Conservation (phyloP, 169 alveolate species). For the Babesia sp. region DNA sequence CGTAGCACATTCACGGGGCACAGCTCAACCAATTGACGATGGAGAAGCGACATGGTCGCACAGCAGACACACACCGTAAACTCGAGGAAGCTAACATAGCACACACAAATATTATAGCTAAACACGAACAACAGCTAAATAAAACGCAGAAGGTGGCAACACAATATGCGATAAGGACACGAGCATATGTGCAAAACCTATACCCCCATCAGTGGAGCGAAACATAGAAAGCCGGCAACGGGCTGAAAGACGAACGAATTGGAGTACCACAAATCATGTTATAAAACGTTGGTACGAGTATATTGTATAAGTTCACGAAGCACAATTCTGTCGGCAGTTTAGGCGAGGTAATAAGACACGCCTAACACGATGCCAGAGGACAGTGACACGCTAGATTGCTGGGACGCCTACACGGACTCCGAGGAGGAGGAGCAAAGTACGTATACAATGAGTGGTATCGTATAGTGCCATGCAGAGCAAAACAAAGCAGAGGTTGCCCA, state of each 20-base stretch:
- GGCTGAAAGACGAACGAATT: neutral
- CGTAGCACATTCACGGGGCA: conserved; percentile 57
- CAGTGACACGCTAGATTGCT: conserved; percentile 53
- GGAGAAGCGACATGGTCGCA: conserved; percentile 15
- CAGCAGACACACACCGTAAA: neutral
- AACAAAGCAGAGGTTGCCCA: neutral
- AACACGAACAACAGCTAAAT: neutral
- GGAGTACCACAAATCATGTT: neutral
- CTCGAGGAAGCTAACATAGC: too few relatives aligned
- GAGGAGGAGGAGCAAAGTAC: conserved; percentile 33
- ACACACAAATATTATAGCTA: neutral
- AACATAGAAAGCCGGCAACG: neutral
- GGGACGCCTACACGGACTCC: conserved; percentile 69
- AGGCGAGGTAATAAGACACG: too few relatives aligned
- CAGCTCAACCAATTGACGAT: conserved; percentile 4
- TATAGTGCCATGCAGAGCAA: neutral
- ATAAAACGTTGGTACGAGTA: too few relatives aligned
- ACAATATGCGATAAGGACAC: neutral
- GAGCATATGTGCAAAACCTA: neutral
- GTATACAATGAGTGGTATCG: neutral
- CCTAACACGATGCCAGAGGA: conserved; percentile 20
- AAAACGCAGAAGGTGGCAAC: neutral
- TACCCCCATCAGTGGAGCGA: conserved; percentile 4
- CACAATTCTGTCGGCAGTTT: too few relatives aligned
- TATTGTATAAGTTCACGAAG: too few relatives aligned